Conservation (phyloP, 2,329 filamentous ascomycete genomes). For the Botrytis deweyae region DNA sequence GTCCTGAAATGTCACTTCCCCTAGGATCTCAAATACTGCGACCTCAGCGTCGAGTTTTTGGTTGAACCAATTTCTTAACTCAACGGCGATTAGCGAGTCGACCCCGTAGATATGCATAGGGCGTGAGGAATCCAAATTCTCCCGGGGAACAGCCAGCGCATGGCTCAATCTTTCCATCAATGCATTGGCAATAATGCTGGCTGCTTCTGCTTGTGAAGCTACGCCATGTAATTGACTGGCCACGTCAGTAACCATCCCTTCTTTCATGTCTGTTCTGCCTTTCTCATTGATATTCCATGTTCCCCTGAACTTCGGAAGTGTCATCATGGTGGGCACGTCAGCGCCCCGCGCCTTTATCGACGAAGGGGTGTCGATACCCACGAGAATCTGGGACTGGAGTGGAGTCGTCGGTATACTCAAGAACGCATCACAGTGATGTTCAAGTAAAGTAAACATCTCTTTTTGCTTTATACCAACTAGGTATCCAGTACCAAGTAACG, state of each 20-base stretch:
- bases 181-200: slow-evolving; percentile 21
- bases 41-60: slow-evolving; percentile 46
- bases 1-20: background rate
- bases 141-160: slow-evolving; percentile 46
- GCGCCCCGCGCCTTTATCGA: background rate
- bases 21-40: slow-evolving; percentile 26
- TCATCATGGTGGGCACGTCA: background rate
- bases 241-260: background rate
- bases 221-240: background rate
- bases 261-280: background rate
- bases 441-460: slow-evolving; percentile 54
- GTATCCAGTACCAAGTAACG: slow-evolving; percentile 29
- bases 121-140: slow-evolving; percentile 43
- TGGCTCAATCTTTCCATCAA: slow-evolving; percentile 44
- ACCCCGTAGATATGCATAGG: slow-evolving; percentile 47
- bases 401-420: background rate
- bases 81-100: slow-evolving; percentile 54
- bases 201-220: background rate
- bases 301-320: background rate
- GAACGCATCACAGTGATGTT: background rate
- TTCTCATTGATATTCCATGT: background rate
- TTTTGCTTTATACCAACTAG: slow-evolving; percentile 50
- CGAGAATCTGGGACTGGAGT: background rate
- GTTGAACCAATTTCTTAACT: slow-evolving; percentile 50
- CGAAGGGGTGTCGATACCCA: background rate